phyloP scores from a whole-genome alignment of 345 rosid genomes.

The Cardamine resedifolia region DNA sequence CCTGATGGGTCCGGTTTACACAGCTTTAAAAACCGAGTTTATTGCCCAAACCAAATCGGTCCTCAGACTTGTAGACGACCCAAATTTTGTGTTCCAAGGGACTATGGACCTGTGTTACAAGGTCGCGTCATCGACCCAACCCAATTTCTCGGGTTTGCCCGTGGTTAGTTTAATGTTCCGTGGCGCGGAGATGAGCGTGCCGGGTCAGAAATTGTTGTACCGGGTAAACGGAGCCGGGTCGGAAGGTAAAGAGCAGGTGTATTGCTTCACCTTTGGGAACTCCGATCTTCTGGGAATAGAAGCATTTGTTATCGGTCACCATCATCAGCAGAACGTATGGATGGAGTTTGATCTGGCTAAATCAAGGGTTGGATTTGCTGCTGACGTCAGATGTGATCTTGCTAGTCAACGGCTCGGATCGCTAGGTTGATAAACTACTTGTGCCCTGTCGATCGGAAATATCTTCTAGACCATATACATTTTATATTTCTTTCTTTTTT shows the following conservation, averaged over 20 bases:
- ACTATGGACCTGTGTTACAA: slow-evolving; percentile 71
- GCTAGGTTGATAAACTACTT: background rate
- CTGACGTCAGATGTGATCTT: slow-evolving; percentile 59
- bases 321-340: slow-evolving; percentile 84
- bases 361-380: slow-evolving; percentile 78
- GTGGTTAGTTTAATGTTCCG: slow-evolving; percentile 51
- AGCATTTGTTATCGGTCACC: slow-evolving; percentile 76
- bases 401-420: slow-evolving; percentile 55
- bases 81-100: slow-evolving; percentile 66
- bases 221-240: slow-evolving; percentile 61
- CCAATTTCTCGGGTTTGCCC: slow-evolving; percentile 44
- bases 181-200: slow-evolving; percentile 71
- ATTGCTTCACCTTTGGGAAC: slow-evolving; percentile 80
- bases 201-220: slow-evolving; percentile 56
- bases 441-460: background rate
- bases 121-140: slow-evolving; percentile 29
- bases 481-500: too few species aligned
- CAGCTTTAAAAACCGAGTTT: slow-evolving; percentile 56
- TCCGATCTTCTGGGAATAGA: slow-evolving; percentile 70
- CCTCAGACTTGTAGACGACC: slow-evolving; percentile 48
- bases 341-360: slow-evolving; percentile 73
- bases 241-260: slow-evolving; percentile 55
- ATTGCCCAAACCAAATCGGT: slow-evolving; percentile 48
- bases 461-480: background rate
- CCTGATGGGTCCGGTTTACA: slow-evolving; percentile 63